Evolutionary conservation across 208 protist genomes (phyloP).

Genomic region (Acanthamoeba comandoni): DNA sequence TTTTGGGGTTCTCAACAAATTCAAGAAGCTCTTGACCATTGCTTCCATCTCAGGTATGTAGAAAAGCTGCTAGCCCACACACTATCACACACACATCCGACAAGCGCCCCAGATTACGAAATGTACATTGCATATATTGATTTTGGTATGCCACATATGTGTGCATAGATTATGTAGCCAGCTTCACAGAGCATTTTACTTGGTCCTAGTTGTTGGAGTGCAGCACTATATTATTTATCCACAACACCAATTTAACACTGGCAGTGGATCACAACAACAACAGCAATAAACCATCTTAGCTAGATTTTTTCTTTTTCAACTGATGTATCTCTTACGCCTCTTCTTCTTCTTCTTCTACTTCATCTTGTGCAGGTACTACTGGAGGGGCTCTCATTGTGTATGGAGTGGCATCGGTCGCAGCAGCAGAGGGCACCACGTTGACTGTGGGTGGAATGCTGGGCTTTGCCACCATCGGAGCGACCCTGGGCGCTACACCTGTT

Average conservation of each 20-base stretch:
- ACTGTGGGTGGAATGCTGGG: slow-evolving; percentile 17
- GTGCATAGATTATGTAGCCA: too few relatives aligned
- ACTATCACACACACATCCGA: background rate
- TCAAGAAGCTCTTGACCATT: slow-evolving; percentile 28
- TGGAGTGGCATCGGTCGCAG: slow-evolving; percentile 20
- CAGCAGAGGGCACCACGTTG: slow-evolving; percentile 36
- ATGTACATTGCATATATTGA: background rate
- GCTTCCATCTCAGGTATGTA: slow-evolving; percentile 43
- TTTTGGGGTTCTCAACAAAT: background rate
- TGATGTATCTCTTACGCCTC: background rate
- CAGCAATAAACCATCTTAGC: too few relatives aligned
- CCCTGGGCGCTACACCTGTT: slow-evolving; percentile 41
- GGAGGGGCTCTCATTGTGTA: slow-evolving; percentile 50
- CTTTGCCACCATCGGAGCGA: background rate
- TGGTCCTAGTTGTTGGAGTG: too few relatives aligned
- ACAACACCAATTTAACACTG: too few relatives aligned
- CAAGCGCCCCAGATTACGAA: background rate
- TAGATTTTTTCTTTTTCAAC: too few relatives aligned
- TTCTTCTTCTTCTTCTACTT: slow-evolving; percentile 18
- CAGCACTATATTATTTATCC: too few relatives aligned
- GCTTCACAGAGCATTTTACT: too few relatives aligned
- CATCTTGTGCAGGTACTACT: slow-evolving; percentile 31
- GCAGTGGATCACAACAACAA: too few relatives aligned
- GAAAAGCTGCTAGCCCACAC: background rate
- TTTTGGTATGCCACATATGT: background rate